These are phyloP conservation scores for Flaveria ramosissima DNA, from an alignment of 129 eudicot genomes.

Conservation along the genomic window DNA sequence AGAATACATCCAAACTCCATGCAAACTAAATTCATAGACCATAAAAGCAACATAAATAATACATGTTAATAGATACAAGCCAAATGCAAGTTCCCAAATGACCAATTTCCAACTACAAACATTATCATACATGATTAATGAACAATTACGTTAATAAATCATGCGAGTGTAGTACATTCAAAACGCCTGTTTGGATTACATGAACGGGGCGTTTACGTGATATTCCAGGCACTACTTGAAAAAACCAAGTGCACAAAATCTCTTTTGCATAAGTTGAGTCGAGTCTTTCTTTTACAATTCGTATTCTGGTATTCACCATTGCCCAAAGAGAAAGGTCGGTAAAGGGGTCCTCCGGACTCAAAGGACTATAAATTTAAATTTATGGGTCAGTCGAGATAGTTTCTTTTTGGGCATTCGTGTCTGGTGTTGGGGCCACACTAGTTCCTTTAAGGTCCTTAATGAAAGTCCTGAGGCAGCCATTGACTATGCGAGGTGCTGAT, in stretches of 20 bases:
- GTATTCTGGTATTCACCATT: slow-evolving; percentile 27
- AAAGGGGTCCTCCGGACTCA: neutral
- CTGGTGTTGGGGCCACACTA: slow-evolving; percentile 15
- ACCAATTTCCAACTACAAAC: slow-evolving; percentile 19
- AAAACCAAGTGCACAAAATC: slow-evolving; percentile 35
- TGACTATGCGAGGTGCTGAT: slow-evolving; percentile 84
- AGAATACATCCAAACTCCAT: neutral
- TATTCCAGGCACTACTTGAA: slow-evolving; percentile 35
- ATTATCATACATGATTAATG: slow-evolving; percentile 11
- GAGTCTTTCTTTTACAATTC: slow-evolving; percentile 17
- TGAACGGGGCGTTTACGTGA: neutral
- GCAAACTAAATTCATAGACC: neutral
- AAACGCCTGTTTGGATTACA: slow-evolving; percentile 4
- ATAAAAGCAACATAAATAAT: slow-evolving; percentile 14
- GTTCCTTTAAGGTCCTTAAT: slow-evolving; percentile 42
- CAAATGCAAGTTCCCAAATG: slow-evolving; percentile 14
- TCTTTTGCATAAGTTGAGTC: slow-evolving; percentile 22
- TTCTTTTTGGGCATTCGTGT: slow-evolving; percentile 29
- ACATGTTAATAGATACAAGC: slow-evolving; percentile 25
- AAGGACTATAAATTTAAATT: slow-evolving; percentile 15
- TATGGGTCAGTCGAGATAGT: slow-evolving; percentile 24
- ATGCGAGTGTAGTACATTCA: slow-evolving; percentile 15
- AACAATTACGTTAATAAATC: slow-evolving; percentile 5
- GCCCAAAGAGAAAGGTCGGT: slow-evolving; percentile 15
- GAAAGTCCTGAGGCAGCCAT: slow-evolving; percentile 86